These are phyloP conservation scores for Vitis vinifera DNA, from an alignment of 164 flowering plant genomes.

Conservation along the genomic window ASM3070453v1 NC_081819.1:19183501-19184000, in stretches of 20 bases:
- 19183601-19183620: slow-evolving; percentile 23
- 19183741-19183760: background rate
- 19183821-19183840: too few species aligned
- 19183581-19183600: slow-evolving; percentile 8
- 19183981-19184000: too few species aligned
- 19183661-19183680: slow-evolving; percentile 13
- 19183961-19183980: too few species aligned
- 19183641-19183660: slow-evolving; percentile 25
- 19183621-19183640: slow-evolving; percentile 28
- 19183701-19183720: background rate
- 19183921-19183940: too few species aligned
- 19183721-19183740: background rate
- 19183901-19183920: too few species aligned
- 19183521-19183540: slow-evolving; percentile 43
- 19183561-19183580: background rate
- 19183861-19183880: too few species aligned
- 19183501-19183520: slow-evolving; percentile 46
- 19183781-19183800: too few species aligned
- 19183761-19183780: background rate
- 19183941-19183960: too few species aligned
- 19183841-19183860: too few species aligned
- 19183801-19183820: too few species aligned
- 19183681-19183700: slow-evolving; percentile 32
- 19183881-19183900: too few species aligned
- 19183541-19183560: slow-evolving; percentile 27